phyloP scores from a whole-genome alignment of 805 yeast species.

The Starmerella potacharoeniae region DNA sequence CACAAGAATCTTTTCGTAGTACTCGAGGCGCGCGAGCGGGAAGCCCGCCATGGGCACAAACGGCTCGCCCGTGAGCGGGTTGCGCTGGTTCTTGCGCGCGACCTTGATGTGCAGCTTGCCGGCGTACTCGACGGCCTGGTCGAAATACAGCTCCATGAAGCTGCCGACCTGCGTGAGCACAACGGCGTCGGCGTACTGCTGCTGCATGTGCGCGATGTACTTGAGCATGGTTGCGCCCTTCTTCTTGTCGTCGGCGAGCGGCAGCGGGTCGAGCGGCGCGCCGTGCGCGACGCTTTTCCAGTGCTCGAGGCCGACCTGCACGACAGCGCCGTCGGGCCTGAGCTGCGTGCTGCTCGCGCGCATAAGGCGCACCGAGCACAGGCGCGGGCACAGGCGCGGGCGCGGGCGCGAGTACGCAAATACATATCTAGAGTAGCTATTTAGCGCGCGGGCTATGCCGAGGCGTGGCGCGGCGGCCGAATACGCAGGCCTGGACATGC shows the following conservation, averaged over 20 bases:
- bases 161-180: constrained; percentile 31
- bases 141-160: constrained; percentile 52
- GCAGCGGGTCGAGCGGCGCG: constrained; percentile 6
- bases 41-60: constrained; percentile 71
- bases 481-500: too few species aligned
- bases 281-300: neutral
- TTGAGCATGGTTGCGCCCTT: constrained; percentile 16
- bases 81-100: constrained; percentile 36
- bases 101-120: constrained; percentile 61
- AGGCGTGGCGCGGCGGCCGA: too few species aligned
- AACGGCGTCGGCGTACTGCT: constrained; percentile 40
- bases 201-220: constrained; percentile 30
- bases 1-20: constrained; percentile 64
- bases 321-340: neutral
- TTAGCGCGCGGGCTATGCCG: too few species aligned
- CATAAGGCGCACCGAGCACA: neutral
- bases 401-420: too few species aligned
- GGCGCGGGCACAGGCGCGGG: neutral
- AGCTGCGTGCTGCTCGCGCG: neutral
- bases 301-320: constrained; percentile 1
- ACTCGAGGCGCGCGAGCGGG: constrained; percentile 58
- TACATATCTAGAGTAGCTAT: too few species aligned
- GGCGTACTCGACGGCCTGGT: constrained; percentile 69
- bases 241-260: neutral
- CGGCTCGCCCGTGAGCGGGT: constrained; percentile 26